Base-by-base conservation (phyloP, 2,329 filamentous ascomycete genomes). In the Fragosphaeria purpurea region DNA sequence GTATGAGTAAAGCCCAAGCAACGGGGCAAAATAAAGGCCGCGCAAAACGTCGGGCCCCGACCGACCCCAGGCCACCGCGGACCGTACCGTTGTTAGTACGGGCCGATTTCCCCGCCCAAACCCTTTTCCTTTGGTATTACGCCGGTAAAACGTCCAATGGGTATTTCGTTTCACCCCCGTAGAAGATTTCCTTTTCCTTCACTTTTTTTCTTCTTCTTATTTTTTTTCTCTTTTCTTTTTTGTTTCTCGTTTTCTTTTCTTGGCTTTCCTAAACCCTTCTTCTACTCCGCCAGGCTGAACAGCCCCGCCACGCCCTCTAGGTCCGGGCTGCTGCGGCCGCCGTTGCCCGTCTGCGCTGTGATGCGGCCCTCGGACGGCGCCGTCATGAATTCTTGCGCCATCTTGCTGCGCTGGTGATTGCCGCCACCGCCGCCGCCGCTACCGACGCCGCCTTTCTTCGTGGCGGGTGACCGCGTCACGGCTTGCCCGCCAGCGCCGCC, bases 361-460 rank as follows among this genome's bases (percentile, higher is more conserved):
- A 22, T 22, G 22, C 22, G 22, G 22, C 22, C 22, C 9, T 51
- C 48, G n/a, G 66, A 57, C 8, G 69, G 65, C n/a, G 70, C 71
- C 47, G 71, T 81, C 78, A 84, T 80, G 58, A 84, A 85, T 51
- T 78, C 74, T 61, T 84, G 79, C 5, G 79, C 78, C 80, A 85
- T 78, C 63, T 77, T 77, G 56, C 74, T 79, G 37, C 77, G 67
- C 33, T 53, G 49, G 6, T 62, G 61, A 22, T 68, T 62, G 22
- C 22, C 22, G 22, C 22, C 22, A 3, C 22, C 22, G 22, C 22
- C 22, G 22, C 22, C 22, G 22, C 22, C 22, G 3, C 22, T 22
- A 22, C 22, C 22, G 22, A 22, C 22, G 22, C 22, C 22, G 22
- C 22, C 22, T 11, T 22, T 22, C 56, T 69, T 75, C 61, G 74